Evolutionary conservation across 192 early-diverging fungal species (phyloP).

Genomic region (Entomortierella chlamydospora): DNA sequence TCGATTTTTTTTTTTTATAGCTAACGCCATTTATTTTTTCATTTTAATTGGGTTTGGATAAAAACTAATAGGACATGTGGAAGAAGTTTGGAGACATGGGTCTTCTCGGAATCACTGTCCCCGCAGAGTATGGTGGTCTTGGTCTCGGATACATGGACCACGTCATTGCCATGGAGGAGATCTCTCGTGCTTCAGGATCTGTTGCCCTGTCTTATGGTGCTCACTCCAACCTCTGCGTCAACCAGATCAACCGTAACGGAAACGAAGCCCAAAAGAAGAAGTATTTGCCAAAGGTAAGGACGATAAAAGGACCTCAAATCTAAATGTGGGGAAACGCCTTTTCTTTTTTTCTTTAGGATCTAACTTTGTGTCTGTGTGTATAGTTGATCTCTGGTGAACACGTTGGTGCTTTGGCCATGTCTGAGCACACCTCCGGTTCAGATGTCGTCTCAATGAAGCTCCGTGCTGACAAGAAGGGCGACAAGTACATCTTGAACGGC

Average conservation of each 20-base stretch:
- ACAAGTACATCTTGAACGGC: constrained; percentile 87
- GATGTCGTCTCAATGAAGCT: constrained; percentile 95
- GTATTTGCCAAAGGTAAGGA: constrained; percentile 81
- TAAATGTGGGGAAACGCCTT: too few relatives aligned
- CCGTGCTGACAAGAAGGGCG: constrained; percentile 84
- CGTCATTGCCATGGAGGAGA: constrained; percentile 93
- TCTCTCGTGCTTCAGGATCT: constrained; percentile 87
- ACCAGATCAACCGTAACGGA: constrained; percentile 95
- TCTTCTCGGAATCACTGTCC: constrained; percentile 90
- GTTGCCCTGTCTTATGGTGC: constrained; percentile 96
- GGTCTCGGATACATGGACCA: constrained; percentile 92
- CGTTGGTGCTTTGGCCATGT: constrained; percentile 95
- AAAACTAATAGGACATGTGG: constrained; percentile 85
- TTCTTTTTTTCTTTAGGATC: too few relatives aligned
- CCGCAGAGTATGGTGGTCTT: constrained; percentile 89
- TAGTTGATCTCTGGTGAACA: constrained; percentile 87
- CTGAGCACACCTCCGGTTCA: constrained; percentile 88
- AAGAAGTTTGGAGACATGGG: constrained; percentile 97
- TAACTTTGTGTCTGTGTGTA: neutral
- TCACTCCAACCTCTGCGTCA: constrained; percentile 97
- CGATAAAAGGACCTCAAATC: neutral
- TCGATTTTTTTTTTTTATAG: neutral
- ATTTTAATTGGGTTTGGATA: too few relatives aligned
- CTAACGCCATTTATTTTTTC: neutral
- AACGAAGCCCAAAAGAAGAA: constrained; percentile 88